These are phyloP conservation scores for Solanum hybrid DNA, from an alignment of 305 asterid genomes.

Conservation along the genomic window DNA sequence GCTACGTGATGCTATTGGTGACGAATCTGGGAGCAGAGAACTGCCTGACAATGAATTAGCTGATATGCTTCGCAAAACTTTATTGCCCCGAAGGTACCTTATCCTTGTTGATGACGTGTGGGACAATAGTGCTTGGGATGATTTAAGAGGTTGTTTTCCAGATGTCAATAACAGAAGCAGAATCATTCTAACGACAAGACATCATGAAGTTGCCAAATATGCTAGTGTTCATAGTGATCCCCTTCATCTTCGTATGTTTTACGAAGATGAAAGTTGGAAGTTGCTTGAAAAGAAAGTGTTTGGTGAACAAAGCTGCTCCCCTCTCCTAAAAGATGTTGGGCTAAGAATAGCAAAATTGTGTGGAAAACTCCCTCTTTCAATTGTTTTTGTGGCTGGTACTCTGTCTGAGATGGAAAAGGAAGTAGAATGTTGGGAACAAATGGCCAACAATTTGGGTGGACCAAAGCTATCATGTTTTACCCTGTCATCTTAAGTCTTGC, in stretches of 20 bases:
- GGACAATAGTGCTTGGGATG: background rate
- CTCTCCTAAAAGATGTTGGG: background rate
- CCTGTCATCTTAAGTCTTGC: background rate
- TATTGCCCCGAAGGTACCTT: background rate
- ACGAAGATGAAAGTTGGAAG: background rate
- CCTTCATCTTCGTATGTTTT: background rate
- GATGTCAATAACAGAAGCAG: background rate
- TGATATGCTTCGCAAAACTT: background rate
- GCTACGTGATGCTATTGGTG: background rate
- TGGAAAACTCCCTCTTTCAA: no score
- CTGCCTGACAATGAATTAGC: background rate
- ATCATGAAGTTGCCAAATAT: background rate
- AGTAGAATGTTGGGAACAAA: no score
- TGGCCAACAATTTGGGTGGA: background rate
- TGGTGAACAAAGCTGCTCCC: background rate
- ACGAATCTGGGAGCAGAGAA: no score
- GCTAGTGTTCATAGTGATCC: background rate
- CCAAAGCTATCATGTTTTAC: background rate
- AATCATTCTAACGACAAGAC: background rate
- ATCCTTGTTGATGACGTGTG: slow-evolving; percentile 3
- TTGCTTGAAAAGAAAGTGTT: background rate
- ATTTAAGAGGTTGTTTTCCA: background rate
- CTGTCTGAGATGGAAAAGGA: no score
- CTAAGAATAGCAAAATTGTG: no score
- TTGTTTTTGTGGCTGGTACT: no score